phyloP scores from a whole-genome alignment of 1,284 basidiomycete species.

The Schizopora paradoxa region DNA sequence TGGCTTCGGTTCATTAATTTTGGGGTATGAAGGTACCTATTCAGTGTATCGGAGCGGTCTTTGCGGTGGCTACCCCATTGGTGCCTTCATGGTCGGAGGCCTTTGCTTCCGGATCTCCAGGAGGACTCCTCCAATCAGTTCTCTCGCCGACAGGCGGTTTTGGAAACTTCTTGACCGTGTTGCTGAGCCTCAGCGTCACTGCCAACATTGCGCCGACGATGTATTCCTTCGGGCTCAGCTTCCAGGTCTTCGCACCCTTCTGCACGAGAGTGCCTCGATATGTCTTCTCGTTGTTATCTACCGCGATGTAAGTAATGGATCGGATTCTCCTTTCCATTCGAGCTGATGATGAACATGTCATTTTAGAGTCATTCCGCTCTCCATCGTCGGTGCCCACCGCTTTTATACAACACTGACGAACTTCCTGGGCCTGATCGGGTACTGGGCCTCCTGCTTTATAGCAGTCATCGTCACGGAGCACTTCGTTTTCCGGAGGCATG shows the following conservation, averaged over 20 bases:
- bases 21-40: constrained; percentile 40
- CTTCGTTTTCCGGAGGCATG: constrained; percentile 45
- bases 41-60: constrained; percentile 74
- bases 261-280: constrained; percentile 73
- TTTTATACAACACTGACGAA: constrained; percentile 64
- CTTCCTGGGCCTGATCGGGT: constrained; percentile 71
- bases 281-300: constrained; percentile 77
- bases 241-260: constrained; percentile 75
- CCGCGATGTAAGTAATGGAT: constrained; percentile 62
- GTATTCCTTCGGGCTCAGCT: constrained; percentile 79
- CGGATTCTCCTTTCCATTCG: not conserved
- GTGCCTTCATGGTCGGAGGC: constrained; percentile 66
- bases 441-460: constrained; percentile 60
- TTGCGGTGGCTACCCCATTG: constrained; percentile 49
- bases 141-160: constrained; percentile 66
- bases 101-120: constrained; percentile 59
- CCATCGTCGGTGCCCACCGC: constrained; percentile 62
- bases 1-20: not conserved
- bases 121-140: constrained; percentile 73
- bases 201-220: constrained; percentile 84
- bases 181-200: constrained; percentile 73
- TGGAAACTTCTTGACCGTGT: constrained; percentile 84
- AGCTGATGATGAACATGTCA: not conserved
- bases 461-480: constrained; percentile 63
- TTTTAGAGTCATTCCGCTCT: constrained; percentile 43